Evolutionary conservation across 73 alveolate species (phyloP).

Genomic region (Paramecium tetraurelia): DNA sequence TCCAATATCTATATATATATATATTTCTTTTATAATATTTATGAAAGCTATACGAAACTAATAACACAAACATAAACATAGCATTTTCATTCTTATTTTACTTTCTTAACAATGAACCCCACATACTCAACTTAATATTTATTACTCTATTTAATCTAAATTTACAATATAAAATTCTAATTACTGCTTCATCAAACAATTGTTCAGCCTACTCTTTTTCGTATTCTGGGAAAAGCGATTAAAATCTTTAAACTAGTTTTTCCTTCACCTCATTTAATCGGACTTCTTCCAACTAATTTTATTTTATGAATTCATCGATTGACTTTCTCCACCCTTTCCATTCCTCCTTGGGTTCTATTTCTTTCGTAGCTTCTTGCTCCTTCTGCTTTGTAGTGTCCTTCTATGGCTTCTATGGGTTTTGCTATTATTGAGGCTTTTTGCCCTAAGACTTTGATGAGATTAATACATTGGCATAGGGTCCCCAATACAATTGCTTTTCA

Average conservation of each 20-base stretch:
- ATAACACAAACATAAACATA: background rate
- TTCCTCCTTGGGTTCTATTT: background rate
- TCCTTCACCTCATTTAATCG: constrained; percentile 18
- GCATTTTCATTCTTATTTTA: background rate
- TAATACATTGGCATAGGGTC: constrained; percentile 35
- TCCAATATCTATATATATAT: background rate
- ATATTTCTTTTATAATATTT: background rate
- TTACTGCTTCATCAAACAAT: constrained; percentile 23
- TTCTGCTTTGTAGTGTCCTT: background rate
- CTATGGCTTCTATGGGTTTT: background rate
- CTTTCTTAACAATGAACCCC: background rate
- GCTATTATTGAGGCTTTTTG: background rate
- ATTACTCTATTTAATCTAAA: background rate
- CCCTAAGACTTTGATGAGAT: background rate
- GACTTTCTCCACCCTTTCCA: constrained; percentile 59
- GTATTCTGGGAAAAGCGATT: constrained; percentile 7
- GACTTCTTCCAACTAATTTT: background rate
- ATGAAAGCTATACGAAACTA: background rate
- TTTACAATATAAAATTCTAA: background rate
- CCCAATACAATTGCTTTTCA: constrained; percentile 48
- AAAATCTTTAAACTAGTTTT: background rate
- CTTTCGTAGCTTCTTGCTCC: background rate
- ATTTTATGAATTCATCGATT: constrained; percentile 13
- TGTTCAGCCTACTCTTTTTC: constrained; percentile 13
- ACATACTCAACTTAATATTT: background rate